Evolutionary conservation across 345 rosid species (phyloP).

Genomic region (Acer campestre): DNA sequence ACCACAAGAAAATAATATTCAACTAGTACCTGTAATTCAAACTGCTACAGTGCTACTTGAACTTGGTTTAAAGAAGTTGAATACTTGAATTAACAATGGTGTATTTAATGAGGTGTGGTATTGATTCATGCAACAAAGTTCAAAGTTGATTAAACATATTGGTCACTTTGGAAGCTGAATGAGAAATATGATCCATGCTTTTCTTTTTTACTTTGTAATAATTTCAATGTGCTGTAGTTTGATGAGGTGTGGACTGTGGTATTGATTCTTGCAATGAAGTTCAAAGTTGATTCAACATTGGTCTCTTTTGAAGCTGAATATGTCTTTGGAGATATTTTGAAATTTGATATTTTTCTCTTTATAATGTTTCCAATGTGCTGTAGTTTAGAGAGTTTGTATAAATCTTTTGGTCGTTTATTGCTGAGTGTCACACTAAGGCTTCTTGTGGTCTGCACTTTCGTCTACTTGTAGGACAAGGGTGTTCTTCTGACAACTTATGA

Average conservation of each 20-base stretch:
- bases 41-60: conserved; percentile 8
- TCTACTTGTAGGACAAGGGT: conserved; percentile 70
- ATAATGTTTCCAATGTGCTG: background rate
- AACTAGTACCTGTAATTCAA: background rate
- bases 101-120: background rate
- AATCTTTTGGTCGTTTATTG: conserved; percentile 9
- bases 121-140: background rate
- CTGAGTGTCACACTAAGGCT: conserved; percentile 10
- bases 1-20: background rate
- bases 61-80: background rate
- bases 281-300: too few species aligned
- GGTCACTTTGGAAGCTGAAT: background rate
- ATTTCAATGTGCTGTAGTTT: conserved; percentile 2
- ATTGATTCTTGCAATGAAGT: too few species aligned
- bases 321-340: too few species aligned
- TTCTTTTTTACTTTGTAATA: background rate
- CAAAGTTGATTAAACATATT: background rate
- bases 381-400: background rate
- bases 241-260: too few species aligned
- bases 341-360: too few species aligned
- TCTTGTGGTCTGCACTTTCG: conserved; percentile 6
- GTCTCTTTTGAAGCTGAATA: too few species aligned
- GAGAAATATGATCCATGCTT: background rate
- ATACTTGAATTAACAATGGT: background rate
- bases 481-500: conserved; percentile 93